Percentiles rank a stretch among this genome's conserved stretches.
phyloP scores from a whole-genome alignment of 2,329 filamentous ascomycete genomes.

The Alternaria angustiovoidea region DNA sequence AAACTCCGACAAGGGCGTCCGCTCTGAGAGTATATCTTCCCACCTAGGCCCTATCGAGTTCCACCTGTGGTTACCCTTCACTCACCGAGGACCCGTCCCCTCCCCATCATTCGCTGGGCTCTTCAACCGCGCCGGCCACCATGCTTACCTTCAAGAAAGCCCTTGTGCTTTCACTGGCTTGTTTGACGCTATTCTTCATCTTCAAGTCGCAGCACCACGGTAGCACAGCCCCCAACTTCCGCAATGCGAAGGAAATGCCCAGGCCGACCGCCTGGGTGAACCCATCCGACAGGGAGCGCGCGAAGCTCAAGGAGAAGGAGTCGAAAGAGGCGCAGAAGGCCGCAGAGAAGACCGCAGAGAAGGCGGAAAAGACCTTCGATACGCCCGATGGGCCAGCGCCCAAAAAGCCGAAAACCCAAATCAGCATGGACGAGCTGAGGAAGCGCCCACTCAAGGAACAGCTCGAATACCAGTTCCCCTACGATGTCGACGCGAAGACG shows the following conservation, averaged over 20 bases:
- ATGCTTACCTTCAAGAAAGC: conserved; percentile 86
- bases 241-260: conserved; percentile 47
- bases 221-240: conserved; percentile 39
- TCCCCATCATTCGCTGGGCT: conserved; percentile 1
- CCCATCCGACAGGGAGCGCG: conserved; percentile 25
- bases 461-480: conserved; percentile 91
- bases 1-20: conserved; percentile 16
- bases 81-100: neutral
- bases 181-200: conserved; percentile 75
- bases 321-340: conserved; percentile 20
- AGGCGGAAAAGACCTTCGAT: conserved; percentile 40
- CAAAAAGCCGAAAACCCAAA: conserved; percentile 63
- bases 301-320: conserved; percentile 18
- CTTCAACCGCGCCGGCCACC: conserved; percentile 31
- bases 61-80: conserved; percentile 1
- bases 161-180: conserved; percentile 72
- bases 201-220: conserved; percentile 66
- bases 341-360: conserved; percentile 17
- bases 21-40: conserved; percentile 12
- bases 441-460: conserved; percentile 78
- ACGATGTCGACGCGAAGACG: conserved; percentile 87
- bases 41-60: conserved; percentile 7
- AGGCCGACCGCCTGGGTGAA: conserved; percentile 46
- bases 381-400: conserved; percentile 35
- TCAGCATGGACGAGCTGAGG: conserved; percentile 73